These are phyloP conservation scores for Xylaria multiplex DNA, from an alignment of 2,329 filamentous ascomycete species.

Conservation along the genomic window DNA sequence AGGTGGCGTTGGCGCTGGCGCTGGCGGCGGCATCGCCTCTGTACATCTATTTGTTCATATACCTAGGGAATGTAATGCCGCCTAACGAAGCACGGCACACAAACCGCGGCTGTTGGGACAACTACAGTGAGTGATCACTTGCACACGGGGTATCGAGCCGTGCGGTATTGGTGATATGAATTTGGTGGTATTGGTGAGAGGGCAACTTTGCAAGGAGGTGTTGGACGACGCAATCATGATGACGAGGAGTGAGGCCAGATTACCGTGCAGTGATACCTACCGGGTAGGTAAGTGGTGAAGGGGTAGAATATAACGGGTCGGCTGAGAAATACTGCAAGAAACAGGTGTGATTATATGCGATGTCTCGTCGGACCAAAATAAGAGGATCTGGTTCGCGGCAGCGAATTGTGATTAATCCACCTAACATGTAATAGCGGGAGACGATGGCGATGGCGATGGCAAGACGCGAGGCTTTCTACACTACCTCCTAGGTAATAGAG, in stretches of 20 bases:
- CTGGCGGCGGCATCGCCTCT: slow-evolving; percentile 9
- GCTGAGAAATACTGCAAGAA: slow-evolving; percentile 10
- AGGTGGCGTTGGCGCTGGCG: slow-evolving; percentile 6
- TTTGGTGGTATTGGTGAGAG: slow-evolving; percentile 27
- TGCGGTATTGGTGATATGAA: slow-evolving; percentile 30
- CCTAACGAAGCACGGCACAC: slow-evolving; percentile 23
- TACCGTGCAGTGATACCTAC: slow-evolving; percentile 19
- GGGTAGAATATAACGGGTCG: slow-evolving; percentile 19
- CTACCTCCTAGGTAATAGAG: not conserved
- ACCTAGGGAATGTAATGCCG: slow-evolving; percentile 18
- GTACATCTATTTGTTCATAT: slow-evolving; percentile 27
- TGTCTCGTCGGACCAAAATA: not conserved
- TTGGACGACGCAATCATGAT: slow-evolving; percentile 33
- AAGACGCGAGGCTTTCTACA: slow-evolving; percentile 1
- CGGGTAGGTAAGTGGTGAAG: not conserved
- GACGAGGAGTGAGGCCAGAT: slow-evolving; percentile 16
- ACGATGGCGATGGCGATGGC: not conserved
- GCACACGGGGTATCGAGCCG: slow-evolving; percentile 22
- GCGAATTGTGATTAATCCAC: slow-evolving; percentile 3
- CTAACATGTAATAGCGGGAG: not conserved
- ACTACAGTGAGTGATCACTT: slow-evolving; percentile 18
- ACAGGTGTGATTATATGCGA: slow-evolving; percentile 5
- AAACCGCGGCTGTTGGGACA: slow-evolving; percentile 21
- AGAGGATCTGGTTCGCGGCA: not conserved
- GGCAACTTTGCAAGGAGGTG: slow-evolving; percentile 20